A percentile compares a stretch with the other conserved stretches of the same genome.
Conservation (phyloP, 2,329 filamentous ascomycete species). For the Dissoconium aciculare region DNA sequence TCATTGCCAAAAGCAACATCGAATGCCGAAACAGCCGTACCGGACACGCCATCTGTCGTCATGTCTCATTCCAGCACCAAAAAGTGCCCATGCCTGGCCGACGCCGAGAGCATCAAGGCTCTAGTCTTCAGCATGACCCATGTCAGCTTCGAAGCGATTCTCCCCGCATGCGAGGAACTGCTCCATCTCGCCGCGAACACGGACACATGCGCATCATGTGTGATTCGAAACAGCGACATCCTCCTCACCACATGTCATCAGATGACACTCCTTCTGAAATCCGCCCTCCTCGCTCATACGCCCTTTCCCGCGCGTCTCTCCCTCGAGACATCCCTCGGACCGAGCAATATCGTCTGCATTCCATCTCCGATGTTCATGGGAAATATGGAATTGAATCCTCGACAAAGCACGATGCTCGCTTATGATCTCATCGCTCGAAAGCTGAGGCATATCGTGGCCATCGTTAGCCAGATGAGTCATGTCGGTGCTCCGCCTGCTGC, state of each 20-base stretch:
- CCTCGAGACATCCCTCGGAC: background rate
- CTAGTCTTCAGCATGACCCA: background rate
- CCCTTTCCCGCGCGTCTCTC: background rate
- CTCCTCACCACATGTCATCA: background rate
- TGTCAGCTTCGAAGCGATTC: constrained; percentile 1
- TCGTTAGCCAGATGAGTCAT: background rate
- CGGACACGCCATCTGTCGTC: too few relatives aligned
- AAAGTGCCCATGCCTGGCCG: background rate
- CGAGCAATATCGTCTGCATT: background rate
- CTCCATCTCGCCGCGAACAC: background rate
- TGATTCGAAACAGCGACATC: background rate
- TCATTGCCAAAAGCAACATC: too few relatives aligned
- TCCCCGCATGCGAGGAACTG: background rate
- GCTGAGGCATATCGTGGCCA: background rate
- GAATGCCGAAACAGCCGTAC: too few relatives aligned
- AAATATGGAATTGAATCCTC: background rate
- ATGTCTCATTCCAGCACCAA: too few relatives aligned
- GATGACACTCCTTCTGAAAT: background rate
- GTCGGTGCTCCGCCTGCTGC: background rate
- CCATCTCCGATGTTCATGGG: constrained; percentile 1
- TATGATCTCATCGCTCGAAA: constrained; percentile 1
- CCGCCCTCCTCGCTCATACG: background rate
- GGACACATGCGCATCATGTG: background rate
- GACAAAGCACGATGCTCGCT: background rate
- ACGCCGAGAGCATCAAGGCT: background rate